Evolutionary conservation across 768 basidiomycete species (phyloP).

Genomic region (Guyanaporus albipodus): DNA sequence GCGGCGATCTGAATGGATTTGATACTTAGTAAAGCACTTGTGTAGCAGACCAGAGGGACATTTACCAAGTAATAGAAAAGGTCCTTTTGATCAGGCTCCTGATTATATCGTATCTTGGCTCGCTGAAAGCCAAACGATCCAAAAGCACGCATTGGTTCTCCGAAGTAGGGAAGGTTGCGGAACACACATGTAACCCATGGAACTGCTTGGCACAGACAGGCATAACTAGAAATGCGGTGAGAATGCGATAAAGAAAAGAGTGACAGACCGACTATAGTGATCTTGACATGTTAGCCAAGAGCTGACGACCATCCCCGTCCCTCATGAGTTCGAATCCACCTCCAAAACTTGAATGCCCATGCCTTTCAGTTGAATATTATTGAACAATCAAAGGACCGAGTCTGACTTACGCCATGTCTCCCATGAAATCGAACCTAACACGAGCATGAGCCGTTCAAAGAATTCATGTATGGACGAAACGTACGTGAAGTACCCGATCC

Average conservation of each 20-base stretch:
- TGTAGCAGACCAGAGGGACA: background rate
- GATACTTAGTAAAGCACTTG: background rate
- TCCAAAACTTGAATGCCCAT: constrained; percentile 29
- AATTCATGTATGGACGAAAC: background rate
- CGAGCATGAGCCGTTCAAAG: background rate
- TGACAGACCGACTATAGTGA: constrained; percentile 26
- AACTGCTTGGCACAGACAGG: constrained; percentile 11
- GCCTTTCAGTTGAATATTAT: background rate
- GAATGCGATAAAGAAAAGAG: background rate
- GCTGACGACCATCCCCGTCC: constrained; percentile 31
- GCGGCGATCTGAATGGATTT: constrained; percentile 28
- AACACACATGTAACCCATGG: constrained; percentile 27
- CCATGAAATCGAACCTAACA: constrained; percentile 26
- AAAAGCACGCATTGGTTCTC: constrained; percentile 25
- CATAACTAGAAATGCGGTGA: constrained; percentile 13
- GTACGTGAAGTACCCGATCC: constrained; percentile 25
- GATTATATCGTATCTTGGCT: constrained; percentile 21
- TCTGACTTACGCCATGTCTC: constrained; percentile 26
- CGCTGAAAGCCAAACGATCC: constrained; percentile 26
- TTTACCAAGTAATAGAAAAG: constrained; percentile 44
- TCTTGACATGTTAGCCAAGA: constrained; percentile 28
- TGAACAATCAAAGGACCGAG: background rate
- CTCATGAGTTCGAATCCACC: constrained; percentile 37
- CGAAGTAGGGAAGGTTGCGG: constrained; percentile 30
- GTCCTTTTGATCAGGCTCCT: constrained; percentile 21